Evolutionary conservation across 2,329 filamentous ascomycete genomes (phyloP).

Genomic region (Monilinia vaccinii-corymbosi): DNA sequence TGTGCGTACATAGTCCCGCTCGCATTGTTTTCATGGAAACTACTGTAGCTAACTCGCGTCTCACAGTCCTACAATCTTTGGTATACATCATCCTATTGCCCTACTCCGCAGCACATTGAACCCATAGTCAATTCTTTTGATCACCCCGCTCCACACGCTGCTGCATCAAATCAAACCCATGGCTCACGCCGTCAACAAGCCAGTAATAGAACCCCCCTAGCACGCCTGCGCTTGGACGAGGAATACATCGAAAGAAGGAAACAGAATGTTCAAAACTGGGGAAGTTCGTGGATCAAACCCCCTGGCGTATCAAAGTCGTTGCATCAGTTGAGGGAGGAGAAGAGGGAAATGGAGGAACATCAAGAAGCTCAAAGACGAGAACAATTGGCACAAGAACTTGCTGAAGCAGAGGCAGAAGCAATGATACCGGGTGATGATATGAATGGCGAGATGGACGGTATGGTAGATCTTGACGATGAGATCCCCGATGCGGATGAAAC

Average conservation of each 20-base stretch:
- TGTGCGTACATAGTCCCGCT: conserved; percentile 37
- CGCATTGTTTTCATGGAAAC: conserved; percentile 10
- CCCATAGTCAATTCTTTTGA: conserved; percentile 26
- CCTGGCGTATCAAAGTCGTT: conserved; percentile 84
- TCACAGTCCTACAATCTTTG: conserved; percentile 61
- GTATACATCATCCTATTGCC: conserved; percentile 51
- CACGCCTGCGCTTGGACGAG: conserved; percentile 68
- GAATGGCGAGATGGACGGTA: conserved; percentile 38
- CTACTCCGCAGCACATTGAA: conserved; percentile 28
- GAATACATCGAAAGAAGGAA: conserved; percentile 67
- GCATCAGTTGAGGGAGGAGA: conserved; percentile 82
- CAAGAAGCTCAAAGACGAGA: conserved; percentile 64
- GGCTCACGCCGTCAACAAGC: conserved; percentile 34
- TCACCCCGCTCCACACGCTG: conserved; percentile 6
- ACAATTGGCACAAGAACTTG: conserved; percentile 63
- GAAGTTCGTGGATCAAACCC: conserved; percentile 81
- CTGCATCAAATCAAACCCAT: conserved; percentile 17
- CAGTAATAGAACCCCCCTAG: conserved; percentile 52
- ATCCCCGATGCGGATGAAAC: conserved; percentile 52
- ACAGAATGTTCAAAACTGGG: conserved; percentile 75
- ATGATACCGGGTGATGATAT: conserved; percentile 29
- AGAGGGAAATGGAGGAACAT: conserved; percentile 79
- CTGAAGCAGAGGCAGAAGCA: conserved; percentile 41
- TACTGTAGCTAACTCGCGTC: neutral
- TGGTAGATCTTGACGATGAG: conserved; percentile 60